Evolutionary conservation across 768 basidiomycete species (phyloP), one percentile per base, ranked within the genome.

Genomic region (Suillus variegatus): DNA sequence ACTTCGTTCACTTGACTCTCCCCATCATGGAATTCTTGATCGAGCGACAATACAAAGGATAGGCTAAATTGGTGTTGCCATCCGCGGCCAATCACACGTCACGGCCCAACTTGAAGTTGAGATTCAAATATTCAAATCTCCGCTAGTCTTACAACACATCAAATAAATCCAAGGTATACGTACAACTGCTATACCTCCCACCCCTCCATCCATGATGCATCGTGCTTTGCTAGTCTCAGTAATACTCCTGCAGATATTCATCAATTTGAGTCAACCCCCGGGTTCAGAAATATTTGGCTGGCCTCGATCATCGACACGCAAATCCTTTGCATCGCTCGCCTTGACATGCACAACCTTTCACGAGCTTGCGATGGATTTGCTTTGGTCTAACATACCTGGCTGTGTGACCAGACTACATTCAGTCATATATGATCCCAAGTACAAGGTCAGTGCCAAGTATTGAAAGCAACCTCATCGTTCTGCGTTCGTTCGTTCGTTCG

Each of bases 341-440:
- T 40, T 38, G 56, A 63, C 62, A 58, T 63, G 62, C 55, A 63
- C 28, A 60, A 63, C 62, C 18, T 57, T 63, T 38, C n/a, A 63
- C 20, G 41, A 56, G 13, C 62, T 57, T 32, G 62, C 62, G 20
- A 57, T 63, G 55, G 56, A 63, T 40, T 38, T 40, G 38, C 36
- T 63, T 20, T 63, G 62, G 62, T 36, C 35, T n/a, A 22, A 60
- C 7, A 40, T 63, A 6, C n/a, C 10, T 40, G 40, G 57, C 25
- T 60, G 57, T 28, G 57, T 60, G 18, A 20, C 57, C 10, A 60
- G 57, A 25, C 18, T 60, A 25, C 40, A 43, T 41, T 10, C 57
- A 43, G 25, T 60, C 18, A 13, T 60, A 18, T 52, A 52, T 28
- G 28, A 52, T 18, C 51, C 51, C 1, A 16, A 16, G 25, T 9